Conservation (phyloP, 2,329 filamentous ascomycete genomes). For the Dryadomyces quercus-mongolicae region DNA sequence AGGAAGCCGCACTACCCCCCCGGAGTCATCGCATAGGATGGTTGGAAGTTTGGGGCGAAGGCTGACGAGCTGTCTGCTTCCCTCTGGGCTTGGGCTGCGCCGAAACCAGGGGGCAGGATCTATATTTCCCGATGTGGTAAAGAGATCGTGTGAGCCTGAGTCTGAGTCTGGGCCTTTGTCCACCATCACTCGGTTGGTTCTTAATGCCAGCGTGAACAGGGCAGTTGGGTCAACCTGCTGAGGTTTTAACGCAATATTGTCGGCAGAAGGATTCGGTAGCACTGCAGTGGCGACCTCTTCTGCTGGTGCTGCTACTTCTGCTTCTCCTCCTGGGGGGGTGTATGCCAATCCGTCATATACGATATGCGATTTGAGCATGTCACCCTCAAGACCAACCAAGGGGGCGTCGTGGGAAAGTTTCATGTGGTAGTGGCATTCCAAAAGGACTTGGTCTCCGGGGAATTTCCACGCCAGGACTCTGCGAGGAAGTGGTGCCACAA, state of each 20-base stretch:
- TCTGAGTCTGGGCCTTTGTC: not conserved
- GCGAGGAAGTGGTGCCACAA: not conserved
- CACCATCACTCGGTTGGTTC: not conserved
- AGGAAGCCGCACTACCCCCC: not conserved
- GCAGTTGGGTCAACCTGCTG: not conserved
- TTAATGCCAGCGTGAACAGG: not conserved
- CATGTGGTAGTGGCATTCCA: not conserved
- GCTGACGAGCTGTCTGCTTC: not conserved
- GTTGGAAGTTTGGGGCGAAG: not conserved
- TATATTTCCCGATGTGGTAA: not conserved
- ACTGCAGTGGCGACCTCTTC: no score
- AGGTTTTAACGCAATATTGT: no score
- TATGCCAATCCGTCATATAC: not conserved
- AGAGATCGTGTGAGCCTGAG: no score
- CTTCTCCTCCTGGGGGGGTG: no score
- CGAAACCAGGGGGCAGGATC: not conserved
- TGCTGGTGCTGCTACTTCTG: no score
- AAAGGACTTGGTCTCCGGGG: not conserved
- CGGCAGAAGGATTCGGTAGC: no score
- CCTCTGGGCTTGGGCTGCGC: not conserved
- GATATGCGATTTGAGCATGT: not conserved
- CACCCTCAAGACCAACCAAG: not conserved
- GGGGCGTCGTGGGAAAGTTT: not conserved
- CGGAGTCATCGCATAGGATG: not conserved
- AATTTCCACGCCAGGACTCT: not conserved